phyloP scores from a whole-genome alignment of 768 basidiomycete genomes.

The Rhodotorula diobovata region DNA sequence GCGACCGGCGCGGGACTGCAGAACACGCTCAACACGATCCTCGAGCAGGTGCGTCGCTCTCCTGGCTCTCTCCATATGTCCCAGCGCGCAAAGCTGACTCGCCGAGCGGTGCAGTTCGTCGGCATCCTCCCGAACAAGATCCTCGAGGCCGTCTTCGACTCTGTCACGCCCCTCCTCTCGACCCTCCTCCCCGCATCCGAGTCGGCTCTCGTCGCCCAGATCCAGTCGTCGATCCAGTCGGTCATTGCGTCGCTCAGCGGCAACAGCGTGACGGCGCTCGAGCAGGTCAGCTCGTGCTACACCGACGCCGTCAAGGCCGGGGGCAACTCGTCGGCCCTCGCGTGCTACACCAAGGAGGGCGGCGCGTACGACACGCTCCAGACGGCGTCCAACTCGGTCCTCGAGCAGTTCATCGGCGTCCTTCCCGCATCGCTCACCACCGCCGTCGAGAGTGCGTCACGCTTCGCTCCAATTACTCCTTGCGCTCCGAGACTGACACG shows the following conservation, averaged over 20 bases:
- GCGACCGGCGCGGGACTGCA: slow-evolving; percentile 28
- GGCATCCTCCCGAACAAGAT: slow-evolving; percentile 42
- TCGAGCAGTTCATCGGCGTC: slow-evolving; percentile 40
- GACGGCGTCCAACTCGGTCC: slow-evolving; percentile 37
- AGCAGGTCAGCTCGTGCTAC: slow-evolving; percentile 37
- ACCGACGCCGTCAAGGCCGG: slow-evolving; percentile 30
- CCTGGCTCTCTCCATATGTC: no score
- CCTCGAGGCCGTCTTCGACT: slow-evolving; percentile 36
- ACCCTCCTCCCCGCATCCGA: slow-evolving; percentile 39
- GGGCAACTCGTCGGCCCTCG: slow-evolving; percentile 36
- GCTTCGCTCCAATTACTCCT: not conserved
- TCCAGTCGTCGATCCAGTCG: slow-evolving; percentile 34
- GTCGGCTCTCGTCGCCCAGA: slow-evolving; percentile 28
- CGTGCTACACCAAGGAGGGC: slow-evolving; percentile 33
- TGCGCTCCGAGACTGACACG: not conserved
- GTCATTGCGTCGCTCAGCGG: slow-evolving; percentile 38
- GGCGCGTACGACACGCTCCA: slow-evolving; percentile 38
- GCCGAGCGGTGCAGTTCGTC: slow-evolving; percentile 20
- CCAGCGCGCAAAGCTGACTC: not conserved
- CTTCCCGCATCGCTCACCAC: slow-evolving; percentile 37
- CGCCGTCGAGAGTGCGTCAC: slow-evolving; percentile 17
- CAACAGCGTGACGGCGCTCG: slow-evolving; percentile 38
- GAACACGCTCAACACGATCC: slow-evolving; percentile 35
- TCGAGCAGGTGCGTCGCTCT: slow-evolving; percentile 29
- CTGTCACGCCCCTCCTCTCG: slow-evolving; percentile 38